Base-by-base conservation (phyloP, 2,329 filamentous ascomycete genomes). In the Torrubiella hemipterigena region DNA sequence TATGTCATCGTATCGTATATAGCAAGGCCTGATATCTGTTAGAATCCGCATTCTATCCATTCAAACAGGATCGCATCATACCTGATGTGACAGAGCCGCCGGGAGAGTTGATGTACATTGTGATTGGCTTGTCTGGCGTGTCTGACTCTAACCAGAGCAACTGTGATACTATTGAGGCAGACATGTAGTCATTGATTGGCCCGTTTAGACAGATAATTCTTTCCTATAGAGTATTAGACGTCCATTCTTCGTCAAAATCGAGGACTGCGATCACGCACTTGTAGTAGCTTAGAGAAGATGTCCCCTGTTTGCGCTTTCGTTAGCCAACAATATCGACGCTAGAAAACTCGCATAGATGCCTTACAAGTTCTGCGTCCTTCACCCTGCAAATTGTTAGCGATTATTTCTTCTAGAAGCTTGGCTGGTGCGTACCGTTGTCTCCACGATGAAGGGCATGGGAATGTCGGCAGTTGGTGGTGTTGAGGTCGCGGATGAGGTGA, bases 1-100 rank as follows among this genome's bases (percentile, higher is more conserved):
- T 98, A 98, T 45, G 81, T 77, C 89, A 98, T 96, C 10, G 91
- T 98, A 54, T 98, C 91, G 67, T 98, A 98, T 48, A 98, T 96
- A 17, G 91, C 87, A 37, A 81, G 67, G 12, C 77, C 76, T 54
- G 37, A n/a, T n/a, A n/a, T n/a, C n/a, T n/a, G n/a, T n/a, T n/a
- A n/a, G n/a, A n/a, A n/a, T n/a, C n/a, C n/a, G n/a, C n/a, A n/a
- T n/a, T n/a, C n/a, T n/a, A n/a, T n/a, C n/a, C n/a, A n/a, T n/a
- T n/a, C n/a, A n/a, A n/a, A n/a, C n/a, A n/a, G n/a, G n/a, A n/a
- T n/a, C n/a, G 14, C 17, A 11, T 38, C 50, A 24, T 49, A 69
- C 72, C 73, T 38, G 60, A 60, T 2, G 91, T 89, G 38, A 98
- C 87, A 25, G 82, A 89, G 34, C 91, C 91, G 30, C 91, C 91